These are phyloP conservation scores for Cystofilobasidium capitatum DNA, from an alignment of 768 basidiomycete genomes.

Conservation along the genomic window DNA sequence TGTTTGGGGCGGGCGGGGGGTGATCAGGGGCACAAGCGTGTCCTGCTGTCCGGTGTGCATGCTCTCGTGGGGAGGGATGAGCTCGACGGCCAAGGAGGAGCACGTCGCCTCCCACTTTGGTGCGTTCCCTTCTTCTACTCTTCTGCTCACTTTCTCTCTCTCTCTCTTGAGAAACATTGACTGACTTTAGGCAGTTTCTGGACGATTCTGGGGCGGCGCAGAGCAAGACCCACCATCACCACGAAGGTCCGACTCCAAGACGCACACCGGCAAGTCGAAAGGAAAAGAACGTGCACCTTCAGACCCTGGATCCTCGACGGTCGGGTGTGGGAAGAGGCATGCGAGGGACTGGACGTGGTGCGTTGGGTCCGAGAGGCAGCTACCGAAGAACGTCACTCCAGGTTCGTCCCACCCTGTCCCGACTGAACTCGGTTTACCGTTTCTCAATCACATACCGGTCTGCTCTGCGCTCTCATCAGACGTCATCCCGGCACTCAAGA, in stretches of 20 bases:
- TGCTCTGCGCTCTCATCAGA: not conserved
- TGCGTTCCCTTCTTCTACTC: not conserved
- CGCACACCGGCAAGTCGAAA: no score
- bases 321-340: not conserved
- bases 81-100: not conserved
- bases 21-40: not conserved
- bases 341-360: not conserved
- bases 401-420: not conserved
- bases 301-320: not conserved
- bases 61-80: not conserved
- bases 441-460: not conserved
- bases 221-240: not conserved
- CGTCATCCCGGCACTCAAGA: conserved; percentile 13
- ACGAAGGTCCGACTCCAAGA: not conserved
- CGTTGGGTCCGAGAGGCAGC: not conserved
- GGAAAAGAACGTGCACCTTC: no score
- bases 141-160: not conserved
- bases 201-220: no score
- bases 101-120: not conserved
- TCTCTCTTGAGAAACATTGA: not conserved
- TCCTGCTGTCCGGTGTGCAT: not conserved
- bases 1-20: not conserved
- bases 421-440: not conserved
- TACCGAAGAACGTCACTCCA: conserved; percentile 17
- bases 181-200: not conserved